phyloP scores from a whole-genome alignment of 1,139 yeast species.

The Pichia sp. region DNA sequence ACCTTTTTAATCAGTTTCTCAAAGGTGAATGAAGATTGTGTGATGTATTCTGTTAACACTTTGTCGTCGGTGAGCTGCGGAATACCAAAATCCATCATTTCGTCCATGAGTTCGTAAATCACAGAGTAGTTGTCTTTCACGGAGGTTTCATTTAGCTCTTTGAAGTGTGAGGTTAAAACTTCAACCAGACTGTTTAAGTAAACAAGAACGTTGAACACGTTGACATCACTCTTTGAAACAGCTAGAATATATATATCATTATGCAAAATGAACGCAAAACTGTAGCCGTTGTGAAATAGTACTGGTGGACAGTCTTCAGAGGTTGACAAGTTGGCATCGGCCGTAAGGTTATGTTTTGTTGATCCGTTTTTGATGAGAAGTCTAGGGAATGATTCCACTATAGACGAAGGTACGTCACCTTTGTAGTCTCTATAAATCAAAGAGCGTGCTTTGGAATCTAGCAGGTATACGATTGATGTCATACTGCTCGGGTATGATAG shows the following conservation, averaged over 20 bases:
- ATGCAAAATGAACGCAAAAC: conserved; percentile 77
- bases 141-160: conserved; percentile 86
- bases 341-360: conserved; percentile 1
- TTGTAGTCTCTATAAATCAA: conserved; percentile 82
- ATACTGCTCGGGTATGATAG: conserved; percentile 28
- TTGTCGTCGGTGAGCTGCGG: conserved; percentile 96
- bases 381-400: conserved; percentile 81
- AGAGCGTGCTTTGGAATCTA: conserved; percentile 87
- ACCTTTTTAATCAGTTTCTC: conserved; percentile 20
- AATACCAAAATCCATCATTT: conserved; percentile 96
- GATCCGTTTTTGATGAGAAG: conserved; percentile 42
- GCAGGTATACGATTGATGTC: conserved; percentile 91
- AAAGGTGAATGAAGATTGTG: conserved; percentile 66
- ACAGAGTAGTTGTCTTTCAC: conserved; percentile 91
- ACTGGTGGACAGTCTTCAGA: conserved; percentile 47
- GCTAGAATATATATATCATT: conserved; percentile 81
- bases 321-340: conserved; percentile 1
- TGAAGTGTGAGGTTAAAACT: conserved; percentile 80
- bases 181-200: conserved; percentile 71
- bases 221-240: conserved; percentile 69
- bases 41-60: conserved; percentile 81
- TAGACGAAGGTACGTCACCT: conserved; percentile 80
- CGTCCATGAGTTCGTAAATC: conserved; percentile 87
- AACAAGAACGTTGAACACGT: conserved; percentile 73
- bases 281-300: conserved; percentile 68